Base-by-base conservation (phyloP, 2,329 filamentous ascomycete genomes). In the Elsinoe batatas region DNA sequence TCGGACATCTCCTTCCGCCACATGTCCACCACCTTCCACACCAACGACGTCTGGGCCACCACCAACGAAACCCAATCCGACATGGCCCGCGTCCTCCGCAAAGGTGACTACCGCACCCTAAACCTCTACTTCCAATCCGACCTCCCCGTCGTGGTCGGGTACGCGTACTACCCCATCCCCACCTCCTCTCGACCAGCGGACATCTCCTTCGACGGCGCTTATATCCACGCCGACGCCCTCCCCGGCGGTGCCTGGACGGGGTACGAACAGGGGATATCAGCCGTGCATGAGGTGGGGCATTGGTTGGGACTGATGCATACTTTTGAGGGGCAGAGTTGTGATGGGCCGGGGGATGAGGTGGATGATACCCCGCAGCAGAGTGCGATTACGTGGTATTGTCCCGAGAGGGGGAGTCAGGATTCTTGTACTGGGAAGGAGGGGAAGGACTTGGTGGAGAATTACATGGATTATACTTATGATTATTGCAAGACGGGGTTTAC, bases 391-490 rank as follows among this genome's bases (percentile, higher is more conserved):
- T 30, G 26, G 26, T 30, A 30, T 30, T 30, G 26, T 8, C 26
- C 26, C 5, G 26, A 30, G 26, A 30, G 26, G 26, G 26, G 26
- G 4, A 30, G 26, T 30, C 4, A 79, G 65, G 71, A 76, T 60
- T 76, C 69, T 17, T 81, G 78, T 61, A 74, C 76, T 0, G 64
- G 62, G 17, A 65, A 67, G 35, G 65, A 69, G 8, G 75, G 74
- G 0, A 49, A 69, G 11, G 79, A 81, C 65, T 69, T 75, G 3
- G 75, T 81, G 54, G 74, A 78, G 57, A 79, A 81, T 61, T 81
- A 76, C 61, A 81, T 82, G 79, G 79, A 82, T 65, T 80, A 81
- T 63, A 75, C 72, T 3, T 73, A 69, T 5, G 79, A 81, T 69
- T 71, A 69, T 15, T 81, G 78, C 58, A 80, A 80, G 64, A 69